A percentile compares a stretch with the other conserved stretches of the same genome.
Conservation (phyloP, 352 stramenopile genomes). For the Globisporangium recalcitrans region DNA sequence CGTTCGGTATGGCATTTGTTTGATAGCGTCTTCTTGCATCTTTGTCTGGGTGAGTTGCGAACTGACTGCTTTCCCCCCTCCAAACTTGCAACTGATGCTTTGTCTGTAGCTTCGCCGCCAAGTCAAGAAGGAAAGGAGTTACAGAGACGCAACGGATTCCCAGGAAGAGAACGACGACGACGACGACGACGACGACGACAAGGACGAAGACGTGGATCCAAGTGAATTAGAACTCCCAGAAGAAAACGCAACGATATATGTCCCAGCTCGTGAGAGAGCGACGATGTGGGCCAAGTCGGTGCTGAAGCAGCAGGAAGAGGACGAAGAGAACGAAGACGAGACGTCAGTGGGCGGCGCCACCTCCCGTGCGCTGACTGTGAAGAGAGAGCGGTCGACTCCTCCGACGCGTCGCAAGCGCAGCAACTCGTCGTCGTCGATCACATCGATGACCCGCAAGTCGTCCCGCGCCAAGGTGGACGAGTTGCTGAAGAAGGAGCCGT, state of each 20-base stretch:
- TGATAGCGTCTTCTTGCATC: background rate
- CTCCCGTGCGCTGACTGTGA: conserved; percentile 24
- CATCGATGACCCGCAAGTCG: conserved; percentile 24
- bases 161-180: conserved; percentile 36
- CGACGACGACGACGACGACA: no score
- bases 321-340: conserved; percentile 17
- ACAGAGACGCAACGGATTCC: conserved; percentile 27
- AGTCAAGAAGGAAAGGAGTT: conserved; percentile 40
- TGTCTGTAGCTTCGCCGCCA: conserved; percentile 33
- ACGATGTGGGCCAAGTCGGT: conserved; percentile 73
- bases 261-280: conserved; percentile 62
- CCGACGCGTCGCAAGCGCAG: conserved; percentile 42
- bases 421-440: conserved; percentile 46
- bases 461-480: conserved; percentile 48
- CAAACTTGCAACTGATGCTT: no score
- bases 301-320: conserved; percentile 37
- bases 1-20: conserved; percentile 21
- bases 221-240: conserved; percentile 44
- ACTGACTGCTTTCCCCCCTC: background rate
- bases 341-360: background rate
- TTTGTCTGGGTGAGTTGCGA: background rate
- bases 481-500: conserved; percentile 62
- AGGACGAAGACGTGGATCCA: conserved; percentile 36
- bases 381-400: conserved; percentile 24
- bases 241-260: conserved; percentile 39